These are phyloP conservation scores for Laguncularia racemosa DNA, from an alignment of 345 rosid genomes.

Conservation along the genomic window DNA sequence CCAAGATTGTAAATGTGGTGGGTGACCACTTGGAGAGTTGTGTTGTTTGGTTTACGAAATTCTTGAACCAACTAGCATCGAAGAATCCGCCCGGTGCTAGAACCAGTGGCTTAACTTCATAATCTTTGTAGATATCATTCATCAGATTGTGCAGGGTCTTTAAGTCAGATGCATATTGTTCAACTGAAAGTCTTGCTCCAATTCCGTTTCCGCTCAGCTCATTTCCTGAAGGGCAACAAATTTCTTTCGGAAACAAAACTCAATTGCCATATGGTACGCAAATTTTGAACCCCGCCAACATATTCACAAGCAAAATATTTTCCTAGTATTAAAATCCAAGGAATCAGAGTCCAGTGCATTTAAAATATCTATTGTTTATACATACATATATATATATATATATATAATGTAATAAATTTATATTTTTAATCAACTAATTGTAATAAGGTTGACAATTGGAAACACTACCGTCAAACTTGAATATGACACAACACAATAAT, in stretches of 20 bases:
- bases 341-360: not conserved
- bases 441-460: too few species aligned
- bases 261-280: too few species aligned
- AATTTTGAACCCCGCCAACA: too few species aligned
- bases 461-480: too few species aligned
- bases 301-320: too few species aligned
- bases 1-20: conserved; percentile 62
- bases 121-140: conserved; percentile 18
- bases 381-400: too few species aligned
- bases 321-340: too few species aligned
- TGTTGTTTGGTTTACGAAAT: conserved; percentile 22
- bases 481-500: too few species aligned
- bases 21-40: conserved; percentile 33
- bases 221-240: conserved; percentile 25
- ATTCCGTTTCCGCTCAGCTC: conserved; percentile 39
- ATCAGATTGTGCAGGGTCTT: conserved; percentile 17
- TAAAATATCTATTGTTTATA: not conserved
- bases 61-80: conserved; percentile 29
- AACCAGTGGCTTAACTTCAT: conserved; percentile 30
- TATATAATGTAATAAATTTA: too few species aligned
- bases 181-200: conserved; percentile 24
- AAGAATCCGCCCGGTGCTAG: conserved; percentile 54
- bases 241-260: not conserved
- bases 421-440: too few species aligned
- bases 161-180: conserved; percentile 34